Evolutionary conservation across 176 grass and related monocot species (phyloP), one percentile per base, ranked within the genome.

Genomic region (Rhynchospora breviuscula): DNA sequence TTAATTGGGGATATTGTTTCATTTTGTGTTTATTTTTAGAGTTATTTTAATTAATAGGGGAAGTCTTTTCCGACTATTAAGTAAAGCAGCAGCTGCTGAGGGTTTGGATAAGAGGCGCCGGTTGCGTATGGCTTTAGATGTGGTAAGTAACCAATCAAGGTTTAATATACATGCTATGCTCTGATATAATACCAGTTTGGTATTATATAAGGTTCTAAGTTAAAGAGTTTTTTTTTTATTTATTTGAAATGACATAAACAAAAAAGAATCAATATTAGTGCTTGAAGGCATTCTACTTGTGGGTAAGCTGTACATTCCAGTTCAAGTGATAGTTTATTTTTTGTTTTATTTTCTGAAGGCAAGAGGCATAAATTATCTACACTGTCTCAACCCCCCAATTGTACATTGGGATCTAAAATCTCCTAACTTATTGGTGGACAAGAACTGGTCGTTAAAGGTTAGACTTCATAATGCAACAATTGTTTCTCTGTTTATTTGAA

Each of bases 321-420:
- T 40, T 70, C 17, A 45, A 70, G 2, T 44, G 33, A 70, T n/a
- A 45, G 17, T 46, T 70, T 18, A 46, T 45, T 19, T 5, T 8
- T 59, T 80, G 58, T 15, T 86, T 76, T 78, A 18, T 66, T 65
- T 69, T 29, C 8, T 93, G 40, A 89, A 98, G 95, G 95, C 95
- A 3, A 98, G 93, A 90, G 90, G 95, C 43, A 90, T 98, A 77
- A 98, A 91, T 85, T 98, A 98, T 91, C 95, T 98, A 43, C 95
- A 98, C 48, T 98, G 90, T 71, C 89, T 98, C 47, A 98, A 98
- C 67, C 95, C 95, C 83, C 95, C 95, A 10, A 94, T 98, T 67
- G 95, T 98, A 13, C 95, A 98, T 82, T 98, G 95, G 95, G 95
- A 98, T 87, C 84, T 98, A 12, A 98, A 94, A 85, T 89, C 95